phyloP scores from a whole-genome alignment of 805 yeast species.

The Pachysolen tannophilus region DNA sequence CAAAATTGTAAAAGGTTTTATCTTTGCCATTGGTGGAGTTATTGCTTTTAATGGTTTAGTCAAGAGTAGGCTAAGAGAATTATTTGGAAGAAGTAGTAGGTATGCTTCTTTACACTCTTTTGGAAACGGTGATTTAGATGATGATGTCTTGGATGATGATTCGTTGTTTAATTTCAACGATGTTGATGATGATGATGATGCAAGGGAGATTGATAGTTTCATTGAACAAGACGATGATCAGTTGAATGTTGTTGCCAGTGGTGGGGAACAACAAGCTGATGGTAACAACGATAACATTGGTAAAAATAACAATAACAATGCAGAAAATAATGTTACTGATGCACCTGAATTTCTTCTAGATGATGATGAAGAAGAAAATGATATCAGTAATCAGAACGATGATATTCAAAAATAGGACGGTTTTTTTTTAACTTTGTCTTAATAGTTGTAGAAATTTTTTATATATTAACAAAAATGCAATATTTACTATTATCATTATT shows the following conservation, averaged over 20 bases:
- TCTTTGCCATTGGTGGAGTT: conserved; percentile 34
- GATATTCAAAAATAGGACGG: no score
- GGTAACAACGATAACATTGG: neutral
- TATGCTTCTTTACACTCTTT: conserved; percentile 19
- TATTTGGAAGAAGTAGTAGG: conserved; percentile 19
- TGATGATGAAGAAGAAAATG: neutral
- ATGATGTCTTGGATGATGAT: conserved; percentile 18
- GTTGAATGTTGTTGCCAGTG: conserved; percentile 12
- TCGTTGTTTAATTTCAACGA: conserved; percentile 22
- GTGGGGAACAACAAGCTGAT: conserved; percentile 3
- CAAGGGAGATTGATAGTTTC: conserved; percentile 36
- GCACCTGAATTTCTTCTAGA: no score
- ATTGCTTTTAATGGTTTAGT: conserved; percentile 14
- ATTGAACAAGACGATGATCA: conserved; percentile 23
- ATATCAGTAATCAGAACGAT: neutral
- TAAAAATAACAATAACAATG: neutral
- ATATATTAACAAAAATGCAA: no score
- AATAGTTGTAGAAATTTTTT: no score
- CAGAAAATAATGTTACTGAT: no score
- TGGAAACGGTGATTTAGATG: conserved; percentile 9
- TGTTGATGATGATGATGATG: conserved; percentile 37
- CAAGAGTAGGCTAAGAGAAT: conserved; percentile 10
- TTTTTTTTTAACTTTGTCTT: no score
- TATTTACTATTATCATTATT: no score
- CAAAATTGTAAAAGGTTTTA: conserved; percentile 48